Percentiles rank a stretch among this genome's conserved stretches.
These are phyloP conservation scores for Stachybotrys chlorohalonatus DNA, from an alignment of 2,329 filamentous ascomycete genomes.

Conservation along the genomic window DNA sequence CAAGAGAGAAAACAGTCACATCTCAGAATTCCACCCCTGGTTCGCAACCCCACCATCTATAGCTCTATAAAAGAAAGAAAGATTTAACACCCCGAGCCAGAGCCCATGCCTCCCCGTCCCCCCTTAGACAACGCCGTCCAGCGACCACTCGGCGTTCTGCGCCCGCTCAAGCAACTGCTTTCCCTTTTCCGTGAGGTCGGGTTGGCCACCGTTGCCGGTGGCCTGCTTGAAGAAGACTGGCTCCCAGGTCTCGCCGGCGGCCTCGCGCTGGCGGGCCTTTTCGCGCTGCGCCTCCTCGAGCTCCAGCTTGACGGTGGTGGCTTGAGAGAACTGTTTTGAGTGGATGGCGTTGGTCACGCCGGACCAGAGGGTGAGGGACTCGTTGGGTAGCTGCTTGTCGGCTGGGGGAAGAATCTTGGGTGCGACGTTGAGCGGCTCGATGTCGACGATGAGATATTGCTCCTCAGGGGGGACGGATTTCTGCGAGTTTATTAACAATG, in stretches of 20 bases:
- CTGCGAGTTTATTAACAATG: constrained; percentile 12
- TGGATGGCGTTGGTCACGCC: constrained; percentile 80
- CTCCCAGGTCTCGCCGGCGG: constrained; percentile 59
- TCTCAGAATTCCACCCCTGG: neutral
- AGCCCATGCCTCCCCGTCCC: neutral
- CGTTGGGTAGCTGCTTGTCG: constrained; percentile 75
- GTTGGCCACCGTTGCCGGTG: constrained; percentile 45
- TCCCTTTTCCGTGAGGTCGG: constrained; percentile 46
- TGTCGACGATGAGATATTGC: constrained; percentile 73
- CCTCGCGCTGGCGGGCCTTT: constrained; percentile 73
- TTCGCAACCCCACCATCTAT: neutral
- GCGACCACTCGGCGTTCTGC: constrained; percentile 43
- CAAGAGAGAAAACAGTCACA: too few species aligned
- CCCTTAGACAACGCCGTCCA: constrained; percentile 32
- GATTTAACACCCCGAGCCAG: neutral
- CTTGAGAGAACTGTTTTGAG: constrained; percentile 72
- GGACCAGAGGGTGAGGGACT: constrained; percentile 82
- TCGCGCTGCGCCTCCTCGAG: constrained; percentile 84
- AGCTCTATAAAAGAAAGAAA: neutral
- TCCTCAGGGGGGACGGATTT: constrained; percentile 42
- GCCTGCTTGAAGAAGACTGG: constrained; percentile 77
- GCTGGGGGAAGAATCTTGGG: constrained; percentile 71
- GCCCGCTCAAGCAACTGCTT: constrained; percentile 39
- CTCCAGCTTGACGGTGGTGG: constrained; percentile 81
- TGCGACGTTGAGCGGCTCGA: constrained; percentile 71